A percentile compares a stretch with the other conserved stretches of the same genome.
Evolutionary conservation across 805 yeast genomes (phyloP).

Genomic region (Yamadazyma takamatsuzukensis): DNA sequence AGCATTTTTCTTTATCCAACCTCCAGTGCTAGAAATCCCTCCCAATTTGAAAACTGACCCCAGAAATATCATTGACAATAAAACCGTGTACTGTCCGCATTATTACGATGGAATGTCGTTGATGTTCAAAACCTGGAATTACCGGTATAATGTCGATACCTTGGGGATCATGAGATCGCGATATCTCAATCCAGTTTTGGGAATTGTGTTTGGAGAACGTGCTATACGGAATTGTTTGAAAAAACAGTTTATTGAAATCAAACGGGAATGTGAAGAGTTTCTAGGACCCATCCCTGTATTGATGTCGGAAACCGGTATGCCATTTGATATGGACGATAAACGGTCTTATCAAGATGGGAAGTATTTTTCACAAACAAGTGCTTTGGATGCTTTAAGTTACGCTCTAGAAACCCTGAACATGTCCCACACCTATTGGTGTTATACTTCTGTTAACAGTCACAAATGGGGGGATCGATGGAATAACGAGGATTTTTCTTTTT

Average conservation of each 20-base stretch:
- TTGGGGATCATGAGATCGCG: conserved; percentile 79
- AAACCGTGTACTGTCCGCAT: conserved; percentile 79
- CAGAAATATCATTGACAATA: conserved; percentile 50
- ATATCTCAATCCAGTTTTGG: conserved; percentile 68
- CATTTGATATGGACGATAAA: conserved; percentile 89
- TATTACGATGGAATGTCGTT: conserved; percentile 93
- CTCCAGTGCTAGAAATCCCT: conserved; percentile 77
- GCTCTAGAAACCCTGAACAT: conserved; percentile 75
- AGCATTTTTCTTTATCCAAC: conserved; percentile 64
- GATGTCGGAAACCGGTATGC: conserved; percentile 96
- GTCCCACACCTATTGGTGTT: conserved; percentile 84
- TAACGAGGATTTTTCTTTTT: conserved; percentile 88
- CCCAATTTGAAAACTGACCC: conserved; percentile 56
- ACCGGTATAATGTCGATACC: conserved; percentile 79
- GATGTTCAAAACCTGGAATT: conserved; percentile 89
- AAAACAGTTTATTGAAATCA: conserved; percentile 65
- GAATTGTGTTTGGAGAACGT: conserved; percentile 77
- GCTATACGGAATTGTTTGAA: conserved; percentile 71
- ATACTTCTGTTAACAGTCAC: conserved; percentile 69
- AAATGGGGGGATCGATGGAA: conserved; percentile 92
- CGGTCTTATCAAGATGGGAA: conserved; percentile 63
- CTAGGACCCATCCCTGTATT: conserved; percentile 74
- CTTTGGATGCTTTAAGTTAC: conserved; percentile 75
- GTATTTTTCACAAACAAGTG: conserved; percentile 71
- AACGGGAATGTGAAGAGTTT: conserved; percentile 54